Evolutionary conservation across 805 yeast species (phyloP).

Genomic region (Yamadazyma endophytica): DNA sequence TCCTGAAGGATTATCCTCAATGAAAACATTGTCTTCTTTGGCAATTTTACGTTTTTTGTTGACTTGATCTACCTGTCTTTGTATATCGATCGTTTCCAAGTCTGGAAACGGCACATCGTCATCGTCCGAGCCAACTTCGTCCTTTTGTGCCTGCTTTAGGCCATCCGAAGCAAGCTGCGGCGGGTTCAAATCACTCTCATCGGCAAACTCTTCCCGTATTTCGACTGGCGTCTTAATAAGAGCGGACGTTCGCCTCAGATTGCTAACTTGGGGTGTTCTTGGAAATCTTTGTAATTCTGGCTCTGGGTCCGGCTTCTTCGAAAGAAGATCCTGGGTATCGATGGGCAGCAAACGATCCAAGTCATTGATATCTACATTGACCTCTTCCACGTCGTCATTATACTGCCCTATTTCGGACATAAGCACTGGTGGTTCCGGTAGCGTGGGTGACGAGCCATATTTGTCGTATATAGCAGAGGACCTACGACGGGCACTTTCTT

Average conservation of each 20-base stretch:
- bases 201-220: conserved; percentile 16
- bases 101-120: conserved; percentile 18
- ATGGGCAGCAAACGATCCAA: conserved; percentile 19
- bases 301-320: neutral
- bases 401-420: conserved; percentile 29
- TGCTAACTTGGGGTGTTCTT: conserved; percentile 41
- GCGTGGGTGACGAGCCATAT: conserved; percentile 39
- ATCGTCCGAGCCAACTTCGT: conserved; percentile 10
- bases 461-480: conserved; percentile 32
- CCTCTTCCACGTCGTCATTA: conserved; percentile 1
- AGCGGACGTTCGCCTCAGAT: conserved; percentile 10
- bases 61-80: conserved; percentile 7
- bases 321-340: no score
- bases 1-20: conserved; percentile 17
- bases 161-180: conserved; percentile 15
- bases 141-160: neutral
- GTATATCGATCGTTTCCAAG: conserved; percentile 16
- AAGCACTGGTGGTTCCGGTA: conserved; percentile 41
- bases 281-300: conserved; percentile 39
- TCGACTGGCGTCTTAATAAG: conserved; percentile 24
- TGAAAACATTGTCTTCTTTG: conserved; percentile 28
- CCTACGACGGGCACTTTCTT: conserved; percentile 16
- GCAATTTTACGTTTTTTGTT: conserved; percentile 10
- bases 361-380: no score
- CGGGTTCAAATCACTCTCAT: conserved; percentile 27